Base-by-base conservation (phyloP, 176 grass and related monocot genomes). In the Musa itinerans region DNA sequence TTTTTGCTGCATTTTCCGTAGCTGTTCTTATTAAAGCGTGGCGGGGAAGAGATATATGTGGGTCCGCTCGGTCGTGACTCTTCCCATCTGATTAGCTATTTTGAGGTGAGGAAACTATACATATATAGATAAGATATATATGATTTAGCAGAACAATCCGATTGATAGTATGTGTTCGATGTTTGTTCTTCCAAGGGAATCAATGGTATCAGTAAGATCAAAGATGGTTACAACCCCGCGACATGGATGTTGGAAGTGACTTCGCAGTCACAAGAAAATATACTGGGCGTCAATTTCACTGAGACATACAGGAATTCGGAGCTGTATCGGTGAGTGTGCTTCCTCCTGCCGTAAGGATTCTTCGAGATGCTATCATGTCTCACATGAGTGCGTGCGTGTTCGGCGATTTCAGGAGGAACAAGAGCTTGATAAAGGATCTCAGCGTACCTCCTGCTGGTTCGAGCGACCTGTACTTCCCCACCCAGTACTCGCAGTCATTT, bases 201-300 rank as follows among this genome's bases (percentile, higher is more conserved):
- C 3, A 56, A 86, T 66, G 88, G 89, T 76, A 82, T 96, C n/a
- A 74, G 25, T 62, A 87, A 87, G 74, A 96, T 96, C 71, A 89
- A 81, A 86, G 84, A 96, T 64, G 88, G 92, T 21, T 96, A 96
- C 24, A 96, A 96, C 66, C 92, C 92, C 21, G 89, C 92, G 17
- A 96, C 92, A 62, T 96, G 92, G 92, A 96, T 96, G 88, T 61
- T 96, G 77, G 88, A 96, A 76, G 86, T 89, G 57, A 85, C 86
- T 24, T 76, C 88, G 67, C 61, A 68, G 54, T 21, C 85, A 24
- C 92, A 89, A 84, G 92, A 91, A 73, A 84, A 83, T 26, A 76
- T 74, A 27, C 78, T 87, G 66, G 79, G 81, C 12, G 61, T 87
- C 23, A 57, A 73, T 69, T 96, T 91, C 67, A 81, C 26, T 66